phyloP scores from a whole-genome alignment of 768 basidiomycete genomes.

The Russula sp. region DNA sequence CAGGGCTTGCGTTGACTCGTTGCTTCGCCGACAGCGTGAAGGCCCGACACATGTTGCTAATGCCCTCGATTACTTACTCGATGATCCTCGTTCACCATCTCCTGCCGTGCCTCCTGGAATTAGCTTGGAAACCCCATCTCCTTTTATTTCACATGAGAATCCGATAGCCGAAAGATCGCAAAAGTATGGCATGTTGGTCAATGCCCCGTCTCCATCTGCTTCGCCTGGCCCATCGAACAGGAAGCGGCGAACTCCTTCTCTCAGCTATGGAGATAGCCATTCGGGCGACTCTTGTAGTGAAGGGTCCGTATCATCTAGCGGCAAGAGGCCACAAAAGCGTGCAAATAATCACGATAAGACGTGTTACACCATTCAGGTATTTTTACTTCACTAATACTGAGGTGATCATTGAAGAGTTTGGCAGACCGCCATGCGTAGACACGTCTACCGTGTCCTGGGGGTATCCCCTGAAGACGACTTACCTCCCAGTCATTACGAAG shows the following conservation, averaged over 20 bases:
- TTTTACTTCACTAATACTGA: slow-evolving; percentile 22
- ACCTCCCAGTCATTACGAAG: slow-evolving; percentile 62
- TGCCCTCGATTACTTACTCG: slow-evolving; percentile 11
- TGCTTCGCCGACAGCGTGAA: slow-evolving; percentile 5
- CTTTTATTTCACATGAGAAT: slow-evolving; percentile 1
- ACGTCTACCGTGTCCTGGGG: slow-evolving; percentile 59
- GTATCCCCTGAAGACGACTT: slow-evolving; percentile 54
- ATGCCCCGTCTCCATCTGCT: slow-evolving; percentile 39
- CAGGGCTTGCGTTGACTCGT: slow-evolving; percentile 40
- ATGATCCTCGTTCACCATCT: slow-evolving; percentile 5
- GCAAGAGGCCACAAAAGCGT: slow-evolving; percentile 43
- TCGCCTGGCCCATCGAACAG: slow-evolving; percentile 35
- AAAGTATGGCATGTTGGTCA: slow-evolving; percentile 28
- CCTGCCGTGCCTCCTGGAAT: not conserved
- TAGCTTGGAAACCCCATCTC: not conserved
- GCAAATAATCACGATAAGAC: slow-evolving; percentile 60
- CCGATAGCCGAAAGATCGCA: not conserved
- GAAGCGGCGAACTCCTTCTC: slow-evolving; percentile 29
- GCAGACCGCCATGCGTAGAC: slow-evolving; percentile 69
- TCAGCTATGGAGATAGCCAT: slow-evolving; percentile 14
- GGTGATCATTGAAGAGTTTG: slow-evolving; percentile 1
- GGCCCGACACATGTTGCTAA: not conserved
- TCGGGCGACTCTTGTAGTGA: slow-evolving; percentile 38
- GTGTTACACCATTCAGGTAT: slow-evolving; percentile 66
- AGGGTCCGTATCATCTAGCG: slow-evolving; percentile 37